A percentile compares a stretch with the other conserved stretches of the same genome.
Evolutionary conservation across 2,329 filamentous ascomycete species (phyloP).

Genomic region (Talaromyces sp.): DNA sequence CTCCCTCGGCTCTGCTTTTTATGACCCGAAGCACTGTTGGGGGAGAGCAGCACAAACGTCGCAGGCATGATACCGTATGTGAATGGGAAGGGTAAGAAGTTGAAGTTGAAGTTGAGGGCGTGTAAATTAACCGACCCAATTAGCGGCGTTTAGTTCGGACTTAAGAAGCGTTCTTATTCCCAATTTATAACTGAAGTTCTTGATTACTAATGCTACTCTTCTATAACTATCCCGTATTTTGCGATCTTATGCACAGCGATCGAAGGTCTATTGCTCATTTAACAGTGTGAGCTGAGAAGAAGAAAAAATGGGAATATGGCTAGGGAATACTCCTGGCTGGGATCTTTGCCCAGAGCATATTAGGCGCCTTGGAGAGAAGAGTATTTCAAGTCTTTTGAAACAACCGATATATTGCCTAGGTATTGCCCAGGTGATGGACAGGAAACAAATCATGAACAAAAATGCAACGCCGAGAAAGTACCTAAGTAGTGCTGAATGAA

Average conservation of each 20-base stretch:
- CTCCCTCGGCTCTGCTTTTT: neutral
- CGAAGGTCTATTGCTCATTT: neutral
- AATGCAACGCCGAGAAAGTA: no score
- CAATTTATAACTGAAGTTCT: neutral
- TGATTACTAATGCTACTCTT: neutral
- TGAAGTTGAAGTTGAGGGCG: neutral
- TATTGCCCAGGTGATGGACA: no score
- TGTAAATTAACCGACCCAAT: neutral
- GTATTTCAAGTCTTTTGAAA: neutral
- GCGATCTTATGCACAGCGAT: no score
- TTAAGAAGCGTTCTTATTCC: no score
- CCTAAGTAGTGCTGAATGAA: no score
- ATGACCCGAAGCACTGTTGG: neutral
- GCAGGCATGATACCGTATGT: neutral
- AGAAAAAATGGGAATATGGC: neutral
- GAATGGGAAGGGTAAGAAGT: neutral
- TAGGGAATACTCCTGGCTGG: neutral
- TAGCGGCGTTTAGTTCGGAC: neutral
- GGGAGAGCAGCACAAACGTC: neutral
- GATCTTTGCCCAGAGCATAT: neutral
- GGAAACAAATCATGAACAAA: neutral
- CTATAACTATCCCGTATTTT: neutral
- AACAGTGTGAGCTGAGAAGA: neutral
- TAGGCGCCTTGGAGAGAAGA: neutral
- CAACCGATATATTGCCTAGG: no score